Evolutionary conservation across 768 basidiomycete species (phyloP), one percentile per base, ranked within the genome.

Genomic region (Sporobolomyces pararoseus): DNA sequence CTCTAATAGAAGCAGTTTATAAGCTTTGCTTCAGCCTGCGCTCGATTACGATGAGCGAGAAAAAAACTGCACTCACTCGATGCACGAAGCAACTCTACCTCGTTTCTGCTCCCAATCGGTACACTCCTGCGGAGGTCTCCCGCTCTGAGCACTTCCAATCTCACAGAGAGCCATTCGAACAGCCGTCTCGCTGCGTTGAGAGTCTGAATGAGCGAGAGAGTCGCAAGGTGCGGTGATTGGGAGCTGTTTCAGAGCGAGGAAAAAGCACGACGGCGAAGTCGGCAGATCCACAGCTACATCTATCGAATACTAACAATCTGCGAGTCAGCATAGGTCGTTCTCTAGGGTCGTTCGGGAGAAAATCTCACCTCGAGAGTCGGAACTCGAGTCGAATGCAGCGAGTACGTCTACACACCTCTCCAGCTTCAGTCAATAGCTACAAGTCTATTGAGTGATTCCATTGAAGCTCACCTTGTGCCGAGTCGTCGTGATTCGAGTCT

Each of bases 141-240:
- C 58, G 9, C 29, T 29, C 12, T 51, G 47, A 2, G 58, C 58
- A 1, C 58, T 66, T 13, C 19, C 50, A 59, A 66, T 60, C 51
- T 66, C 65, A 51, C 65, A 66, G 23, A 66, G 50, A 3, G 65
- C 58, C 65, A 60, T 60, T 13, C 14, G n/a, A 16, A 60, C 59
- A 12, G 65, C 65, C n/a, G 49, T 49, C 17, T 66, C 65, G 31
- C 51, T 52, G 9, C 65, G 35, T 19, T 52, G 27, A 16, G 58
- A 21, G 39, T 66, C 65, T 29, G 65, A 66, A 10, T 52, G 65
- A 25, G 65, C 58, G 58, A 66, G 65, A 27, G 65, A 19, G 39
- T 60, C 58, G 59, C 65, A 66, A 21, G 65, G 65, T 4, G 51
- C 29, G n/a, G n/a, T 32, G 1, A 58, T 51, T 0, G 65, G 58